Conservation (phyloP, 495 filamentous ascomycete species). For the Hypoxylon trugodes region DNA sequence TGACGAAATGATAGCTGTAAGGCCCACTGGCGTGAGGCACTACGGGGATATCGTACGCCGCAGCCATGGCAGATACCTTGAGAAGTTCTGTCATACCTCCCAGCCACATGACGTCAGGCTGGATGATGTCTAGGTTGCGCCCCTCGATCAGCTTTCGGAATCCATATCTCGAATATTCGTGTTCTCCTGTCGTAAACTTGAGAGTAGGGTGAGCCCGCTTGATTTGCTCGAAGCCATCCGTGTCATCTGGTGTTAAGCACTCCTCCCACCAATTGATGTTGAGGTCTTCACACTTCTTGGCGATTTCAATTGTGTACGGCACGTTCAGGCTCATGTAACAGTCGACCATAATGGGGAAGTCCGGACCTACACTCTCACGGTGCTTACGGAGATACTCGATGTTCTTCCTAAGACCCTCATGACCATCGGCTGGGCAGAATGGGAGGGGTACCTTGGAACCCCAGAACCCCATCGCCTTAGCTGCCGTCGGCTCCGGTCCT, state of each 20-base stretch:
- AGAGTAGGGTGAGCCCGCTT: slow-evolving; percentile 89
- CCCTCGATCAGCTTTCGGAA: slow-evolving; percentile 94
- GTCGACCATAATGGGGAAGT: slow-evolving; percentile 93
- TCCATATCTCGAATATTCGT: slow-evolving; percentile 90
- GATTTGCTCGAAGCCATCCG: slow-evolving; percentile 85
- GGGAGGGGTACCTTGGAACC: slow-evolving; percentile 89
- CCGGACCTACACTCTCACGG: slow-evolving; percentile 81
- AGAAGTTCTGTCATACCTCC: slow-evolving; percentile 92
- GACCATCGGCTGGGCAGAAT: slow-evolving; percentile 86
- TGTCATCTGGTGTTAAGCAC: slow-evolving; percentile 87
- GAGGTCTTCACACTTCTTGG: slow-evolving; percentile 78
- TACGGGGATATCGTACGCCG: slow-evolving; percentile 91
- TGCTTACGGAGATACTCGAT: slow-evolving; percentile 86
- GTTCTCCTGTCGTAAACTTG: slow-evolving; percentile 94
- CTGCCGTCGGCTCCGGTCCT: slow-evolving; percentile 79
- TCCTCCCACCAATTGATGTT: slow-evolving; percentile 98
- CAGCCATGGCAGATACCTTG: slow-evolving; percentile 85
- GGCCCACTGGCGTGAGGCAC: slow-evolving; percentile 93
- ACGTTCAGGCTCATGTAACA: slow-evolving; percentile 97
- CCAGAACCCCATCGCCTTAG: slow-evolving; percentile 84
- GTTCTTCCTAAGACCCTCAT: slow-evolving; percentile 83
- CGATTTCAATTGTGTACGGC: slow-evolving; percentile 88
- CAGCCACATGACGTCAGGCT: slow-evolving; percentile 97
- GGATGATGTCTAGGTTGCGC: slow-evolving; percentile 90
- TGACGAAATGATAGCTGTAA: slow-evolving; percentile 94